Base-by-base conservation (phyloP, 495 filamentous ascomycete species). In the Cercophora sp. region DNA sequence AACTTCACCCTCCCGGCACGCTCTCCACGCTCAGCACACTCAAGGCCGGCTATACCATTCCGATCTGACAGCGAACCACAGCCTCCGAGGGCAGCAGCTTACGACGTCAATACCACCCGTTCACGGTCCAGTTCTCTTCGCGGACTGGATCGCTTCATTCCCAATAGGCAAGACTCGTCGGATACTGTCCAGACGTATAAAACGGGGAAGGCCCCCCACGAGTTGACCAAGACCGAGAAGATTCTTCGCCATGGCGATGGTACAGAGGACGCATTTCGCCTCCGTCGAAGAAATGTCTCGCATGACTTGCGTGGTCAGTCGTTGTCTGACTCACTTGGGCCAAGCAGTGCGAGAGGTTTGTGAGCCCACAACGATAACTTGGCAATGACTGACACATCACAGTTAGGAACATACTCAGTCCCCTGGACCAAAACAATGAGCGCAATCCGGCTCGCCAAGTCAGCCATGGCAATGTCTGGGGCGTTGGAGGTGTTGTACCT, bases 381-480 rank as follows among this genome's bases (percentile, higher is more conserved):
- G 9, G 1, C 19, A n/a, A 40, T 54, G 24, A 59, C 58, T 24
- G 18, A 44, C 35, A 8, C 6, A 13, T 2, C 22, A 27, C 29
- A 63, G 59, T 60, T 26, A 70, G 70, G 44, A 73, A 52, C 22
- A 61, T 75, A n/a, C 53, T 77, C 22, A 66, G 66, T 0, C 56
- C 68, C 3, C 51, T 65, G 4, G 59, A 62, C 41, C 58, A 59
- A 9, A 66, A 65, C 52, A 44, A 41, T 22, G 41, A 48, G 36
- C 39, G 51, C 15, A 25, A 13, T 8, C n/a, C n/a, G n/a, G 52
- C 73, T 10, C 60, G 71, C 26, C 75, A 77, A 47, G 70, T 83
- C 42, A 93, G 88, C 66, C 57, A 70, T 42, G 88, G 87, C 0
- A 78, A 81, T 29, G 76, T 92, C n/a, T 95, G 91, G 91, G 80